Evolutionary conservation across 257 asterid species (phyloP), one percentile per base, ranked within the genome.

Genomic region (Dorcoceras hygrometricum): DNA sequence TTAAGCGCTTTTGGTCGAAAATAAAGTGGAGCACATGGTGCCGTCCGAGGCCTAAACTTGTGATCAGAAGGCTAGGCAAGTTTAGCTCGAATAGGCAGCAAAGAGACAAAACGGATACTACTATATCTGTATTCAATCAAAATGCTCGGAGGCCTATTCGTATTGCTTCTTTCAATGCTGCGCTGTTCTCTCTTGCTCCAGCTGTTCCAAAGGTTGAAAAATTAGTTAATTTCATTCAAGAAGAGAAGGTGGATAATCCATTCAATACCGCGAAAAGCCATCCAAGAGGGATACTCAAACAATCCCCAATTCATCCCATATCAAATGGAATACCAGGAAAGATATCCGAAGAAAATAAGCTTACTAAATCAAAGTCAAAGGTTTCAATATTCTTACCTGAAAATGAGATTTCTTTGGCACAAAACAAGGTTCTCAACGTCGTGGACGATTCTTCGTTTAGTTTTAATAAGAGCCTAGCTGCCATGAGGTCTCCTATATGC

Each of bases 171-270:
- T 93, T 93, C 78, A 93, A 93, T 64, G 89, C 90, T 16, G 99
- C 99, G 58, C 25, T 93, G 53, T 93, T 93, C 56, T 86, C 99
- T 50, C 97, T 90, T 9, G 99, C 99, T 1, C 88, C 97, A 1
- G 99, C 97, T 36, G 75, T 90, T 53, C 90, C 89, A 0, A 78
- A 70, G 28, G 57, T 85, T 19, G 86, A 87, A 32, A 73, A 79
- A 7, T 65, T 90, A 2, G 63, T 75, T 23, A 53, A 70, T 60
- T 73, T 75, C 25, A 34, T 75, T 63, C 83, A 72, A 2, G 86
- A 78, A 18, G 71, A 73, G 1, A 43, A 12, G 6, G 14, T 39
- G 2, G 80, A 63, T 18, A 66, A 46, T 9, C 72, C 34, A 18
- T 5, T 59, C 31, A 77, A 61, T 66, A 34, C 80, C 2, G 60